A percentile compares a stretch with the other conserved stretches of the same genome.
These are phyloP conservation scores for Quercus cerris DNA, from an alignment of 306 rosid genomes.

Conservation along the genomic window DNA sequence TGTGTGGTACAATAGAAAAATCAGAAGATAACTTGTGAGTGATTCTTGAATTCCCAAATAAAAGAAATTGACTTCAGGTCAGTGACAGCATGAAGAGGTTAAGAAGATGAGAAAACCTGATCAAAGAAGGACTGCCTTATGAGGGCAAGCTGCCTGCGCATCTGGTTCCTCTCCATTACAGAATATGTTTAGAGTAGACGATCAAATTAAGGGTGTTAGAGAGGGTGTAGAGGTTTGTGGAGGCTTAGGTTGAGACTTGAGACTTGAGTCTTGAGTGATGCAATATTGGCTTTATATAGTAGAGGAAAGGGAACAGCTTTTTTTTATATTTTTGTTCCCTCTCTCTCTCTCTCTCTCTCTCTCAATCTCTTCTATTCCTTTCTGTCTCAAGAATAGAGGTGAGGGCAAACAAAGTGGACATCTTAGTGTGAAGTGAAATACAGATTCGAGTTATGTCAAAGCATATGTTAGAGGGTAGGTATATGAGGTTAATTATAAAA, in stretches of 20 bases:
- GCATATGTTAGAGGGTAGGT: not conserved
- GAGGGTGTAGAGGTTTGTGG: not conserved
- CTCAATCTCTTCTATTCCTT: not conserved
- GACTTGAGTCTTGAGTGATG: constrained; percentile 14
- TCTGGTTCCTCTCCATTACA: constrained; percentile 59
- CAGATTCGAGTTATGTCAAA: constrained; percentile 4
- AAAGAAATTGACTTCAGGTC: not conserved
- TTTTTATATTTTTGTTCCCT: too few species aligned
- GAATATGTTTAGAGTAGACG: not conserved
- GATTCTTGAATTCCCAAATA: not conserved
- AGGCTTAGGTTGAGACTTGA: constrained; percentile 11
- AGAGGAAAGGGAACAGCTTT: not conserved
- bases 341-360: not conserved
- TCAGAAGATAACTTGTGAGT: not conserved
- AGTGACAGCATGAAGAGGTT: not conserved
- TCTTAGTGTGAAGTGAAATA: not conserved
- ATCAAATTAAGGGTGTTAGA: constrained; percentile 6
- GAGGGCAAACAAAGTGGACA: not conserved
- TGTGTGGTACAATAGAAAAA: not conserved
- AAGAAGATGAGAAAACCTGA: constrained; percentile 46
- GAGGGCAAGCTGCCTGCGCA: constrained; percentile 45
- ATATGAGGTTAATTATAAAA: not conserved
- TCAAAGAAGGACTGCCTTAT: constrained; percentile 80
- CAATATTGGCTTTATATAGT: constrained; percentile 38
- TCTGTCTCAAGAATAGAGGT: constrained; percentile 1